Base-by-base conservation (phyloP, 805 yeast genomes). In the Clavispora asparagi region DNA sequence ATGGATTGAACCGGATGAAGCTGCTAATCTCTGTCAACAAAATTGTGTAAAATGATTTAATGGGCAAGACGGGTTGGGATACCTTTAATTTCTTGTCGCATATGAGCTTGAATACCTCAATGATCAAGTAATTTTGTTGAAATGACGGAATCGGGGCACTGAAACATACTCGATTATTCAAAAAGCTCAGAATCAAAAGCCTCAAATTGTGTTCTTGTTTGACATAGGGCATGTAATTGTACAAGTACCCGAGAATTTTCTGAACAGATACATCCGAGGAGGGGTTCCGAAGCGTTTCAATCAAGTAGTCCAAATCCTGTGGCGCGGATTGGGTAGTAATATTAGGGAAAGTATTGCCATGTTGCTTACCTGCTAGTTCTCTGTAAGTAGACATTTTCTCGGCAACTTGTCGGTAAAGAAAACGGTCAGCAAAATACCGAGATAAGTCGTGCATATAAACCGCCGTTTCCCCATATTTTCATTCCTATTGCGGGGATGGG, bases 191-290 rank as follows among this genome's bases (percentile, higher is more conserved):
- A 12, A 79, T 60, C 16, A 79, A 58, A 1, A 79, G 51, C 41
- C 67, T 62, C 36, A 79, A 61, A 56, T 79, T 79, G 46, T 65
- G 66, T 50, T 70, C 74, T 43, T 70, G 67, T 54, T 76, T 77
- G 42, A 79, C 62, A 40, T 59, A 73, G 1, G 83, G 83, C 43
- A 77, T 58, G 53, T 78, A 78, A 54, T 78, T 73, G 43, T 73
- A 78, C 19, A 79, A 45, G 55, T 76, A 75, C 1, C 82, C 77
- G 14, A 77, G 52, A 5, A 71, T 54, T 45, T 62, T 64, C 17
- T 56, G 59, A 33, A 56, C 64, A 30, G 66, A 63, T 48, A 61
- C 57, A 8, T 63, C 56, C 1, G 63, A 51, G 17, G 53, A 57
- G 0, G 82, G 81, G 48, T 62, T 60, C 30, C 75, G 49, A 25